Evolutionary conservation across 495 filamentous ascomycete species (phyloP), one percentile per base, ranked within the genome.

Genomic region (Xylaria bambusicola): DNA sequence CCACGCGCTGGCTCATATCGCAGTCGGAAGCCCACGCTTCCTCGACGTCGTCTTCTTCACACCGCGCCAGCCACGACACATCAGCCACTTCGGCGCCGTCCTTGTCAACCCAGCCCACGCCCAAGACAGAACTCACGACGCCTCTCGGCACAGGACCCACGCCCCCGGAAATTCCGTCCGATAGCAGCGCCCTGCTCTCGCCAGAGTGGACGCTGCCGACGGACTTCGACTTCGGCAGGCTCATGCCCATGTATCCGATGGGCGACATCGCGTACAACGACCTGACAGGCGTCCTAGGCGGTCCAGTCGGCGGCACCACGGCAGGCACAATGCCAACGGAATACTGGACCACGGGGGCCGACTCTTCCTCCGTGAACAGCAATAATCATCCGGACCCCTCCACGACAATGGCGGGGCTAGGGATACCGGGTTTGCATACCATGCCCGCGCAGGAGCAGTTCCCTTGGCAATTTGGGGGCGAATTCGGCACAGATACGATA

Each of bases 191-290:
- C 27, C 63, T 71, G 45, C 56, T 64, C 17, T 52, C 18, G 9
- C 53, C 62, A 10, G 68, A 72, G 26, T 72, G 70, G 66, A 53
- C 65, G n/a, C 55, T 75, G n/a, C 74, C 74, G 0, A 68, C 62
- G 12, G 67, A 75, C 52, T 77, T 79, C 54, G 73, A 79, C 59
- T 81, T 82, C 65, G 64, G 75, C 26, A 66, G 68, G 38, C 71
- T 84, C 48, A 68, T 77, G 61, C 79, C 82, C n/a, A 77, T 83
- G 38, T 83, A 79, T 46, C 77, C 82, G 0, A 81, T 77, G 48
- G 73, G 77, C 33, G 82, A 85, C 49, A 67, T 85, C 6, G 64
- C 80, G 0, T 82, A 78, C 54, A 80, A 84, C 50, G 74, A 84
- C 41, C 62, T 85, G 1, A 71, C 64, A 8, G 74, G 70, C 3